Base-by-base conservation (phyloP, 2,329 filamentous ascomycete species). In the Alternaria brassicicola region DNA sequence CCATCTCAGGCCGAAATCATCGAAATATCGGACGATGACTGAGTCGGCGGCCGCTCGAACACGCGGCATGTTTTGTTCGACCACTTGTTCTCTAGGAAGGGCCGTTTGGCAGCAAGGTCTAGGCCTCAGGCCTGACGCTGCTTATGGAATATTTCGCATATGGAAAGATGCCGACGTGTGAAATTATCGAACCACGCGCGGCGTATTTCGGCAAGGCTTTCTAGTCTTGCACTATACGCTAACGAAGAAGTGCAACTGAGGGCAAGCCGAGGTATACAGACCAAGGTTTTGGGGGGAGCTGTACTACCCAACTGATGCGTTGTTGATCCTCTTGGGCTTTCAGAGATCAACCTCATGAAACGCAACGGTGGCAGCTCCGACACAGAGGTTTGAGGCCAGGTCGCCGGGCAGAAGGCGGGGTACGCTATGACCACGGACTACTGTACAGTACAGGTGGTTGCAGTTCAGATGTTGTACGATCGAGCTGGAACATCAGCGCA, bases 1-100 rank as follows among this genome's bases (percentile, higher is more conserved):
- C 70, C 70, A 13, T 71, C 70, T 4, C 65, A 73, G 33, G 59
- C 62, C 3, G 71, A 75, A 47, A 64, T 70, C 10, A 69, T 75
- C 19, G 64, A 65, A 4, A 73, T 74, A 3, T 74, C 71, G 2
- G 69, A 72, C 28, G 69, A 73, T 4, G 62, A 69, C 45, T 46
- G 19, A 39, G 19, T 23, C 19, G 19, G 36, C 36, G 19, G 19
- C 19, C 9, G 35, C 19, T 39, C 9, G 31, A 55, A 8, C 10
- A 33, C 25, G 21, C 45, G 35, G 33, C 50, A 15, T 33, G 23
- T 53, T 15, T 9, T 36, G 1, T 45, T 12, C 43, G 25, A 17
- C 19, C 7, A 33, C 3, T 3, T 47, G 43, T 35, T 2, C 30
- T 25, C 30, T 13, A 31, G 36, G 23, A 26, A 23, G 36, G 17